Conservation (phyloP, 306 rosid species). For the Cicer judaicum region DNA sequence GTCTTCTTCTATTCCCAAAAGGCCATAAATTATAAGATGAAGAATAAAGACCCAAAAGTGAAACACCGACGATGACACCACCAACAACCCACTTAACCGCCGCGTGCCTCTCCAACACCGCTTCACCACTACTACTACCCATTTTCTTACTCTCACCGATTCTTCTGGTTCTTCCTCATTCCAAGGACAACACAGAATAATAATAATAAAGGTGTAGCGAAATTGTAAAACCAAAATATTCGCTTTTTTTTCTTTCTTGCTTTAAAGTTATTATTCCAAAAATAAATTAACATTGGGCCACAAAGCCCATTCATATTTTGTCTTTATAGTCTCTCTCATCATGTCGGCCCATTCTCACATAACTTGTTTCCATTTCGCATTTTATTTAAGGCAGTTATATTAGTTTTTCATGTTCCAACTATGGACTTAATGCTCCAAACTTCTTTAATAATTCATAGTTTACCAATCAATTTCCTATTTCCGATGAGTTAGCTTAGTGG, state of each 20-base stretch:
- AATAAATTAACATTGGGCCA: too few relatives aligned
- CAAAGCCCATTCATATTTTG: too few relatives aligned
- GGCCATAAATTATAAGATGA: slow-evolving; percentile 41
- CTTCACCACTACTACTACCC: slow-evolving; percentile 47
- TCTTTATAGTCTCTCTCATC: too few relatives aligned
- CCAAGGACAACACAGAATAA: slow-evolving; percentile 1
- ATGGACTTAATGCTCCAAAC: too few relatives aligned
- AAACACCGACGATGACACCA: slow-evolving; percentile 63
- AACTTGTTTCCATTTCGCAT: too few relatives aligned
- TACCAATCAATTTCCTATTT: too few relatives aligned
- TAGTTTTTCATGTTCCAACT: too few relatives aligned
- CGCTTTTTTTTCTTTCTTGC: slow-evolving; percentile 10
- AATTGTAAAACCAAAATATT: slow-evolving; percentile 13
- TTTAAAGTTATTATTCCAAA: background rate
- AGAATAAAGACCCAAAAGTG: slow-evolving; percentile 50
- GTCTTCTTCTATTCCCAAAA: slow-evolving; percentile 52
- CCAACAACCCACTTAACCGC: slow-evolving; percentile 69
- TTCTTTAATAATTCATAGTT: too few relatives aligned
- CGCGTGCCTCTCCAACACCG: slow-evolving; percentile 38
- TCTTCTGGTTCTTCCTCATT: slow-evolving; percentile 38
- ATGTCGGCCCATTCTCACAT: too few relatives aligned
- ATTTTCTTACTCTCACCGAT: slow-evolving; percentile 37
- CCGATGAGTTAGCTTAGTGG: too few relatives aligned
- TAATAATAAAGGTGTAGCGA: background rate
- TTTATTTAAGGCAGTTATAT: too few relatives aligned